phyloP scores from a whole-genome alignment of 768 basidiomycete species.

The Tylopilus sp. region DNA sequence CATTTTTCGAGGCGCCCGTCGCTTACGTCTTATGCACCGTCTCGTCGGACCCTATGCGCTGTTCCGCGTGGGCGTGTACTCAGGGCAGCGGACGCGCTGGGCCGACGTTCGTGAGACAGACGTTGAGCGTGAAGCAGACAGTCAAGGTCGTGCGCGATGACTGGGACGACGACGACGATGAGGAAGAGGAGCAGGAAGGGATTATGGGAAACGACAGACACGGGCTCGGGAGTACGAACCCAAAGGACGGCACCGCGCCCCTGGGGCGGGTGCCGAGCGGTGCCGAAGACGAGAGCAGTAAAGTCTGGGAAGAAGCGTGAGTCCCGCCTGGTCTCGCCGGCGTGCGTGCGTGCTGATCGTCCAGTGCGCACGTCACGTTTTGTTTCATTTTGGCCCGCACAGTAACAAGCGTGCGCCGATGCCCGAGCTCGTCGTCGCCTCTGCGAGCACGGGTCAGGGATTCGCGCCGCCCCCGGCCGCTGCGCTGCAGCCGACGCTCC shows the following conservation, averaged over 20 bases:
- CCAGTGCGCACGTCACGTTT: slow-evolving; percentile 3
- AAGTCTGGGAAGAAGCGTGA: slow-evolving; percentile 72
- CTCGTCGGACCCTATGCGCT: neutral
- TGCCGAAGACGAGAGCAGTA: slow-evolving; percentile 35
- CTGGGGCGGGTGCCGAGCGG: no score
- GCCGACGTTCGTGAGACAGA: neutral
- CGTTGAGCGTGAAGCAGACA: neutral
- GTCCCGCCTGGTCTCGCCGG: slow-evolving; percentile 24
- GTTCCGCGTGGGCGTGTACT: neutral
- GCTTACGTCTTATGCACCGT: slow-evolving; percentile 10
- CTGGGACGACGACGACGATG: slow-evolving; percentile 57
- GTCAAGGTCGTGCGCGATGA: slow-evolving; percentile 40
- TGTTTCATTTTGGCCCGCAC: neutral
- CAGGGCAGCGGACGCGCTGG: slow-evolving; percentile 2
- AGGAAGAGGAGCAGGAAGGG: slow-evolving; percentile 15
- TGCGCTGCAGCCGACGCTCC: slow-evolving; percentile 59
- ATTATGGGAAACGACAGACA: neutral
- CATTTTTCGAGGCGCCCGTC: neutral
- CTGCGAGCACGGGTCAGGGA: slow-evolving; percentile 35
- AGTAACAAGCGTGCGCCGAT: slow-evolving; percentile 65
- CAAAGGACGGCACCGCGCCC: neutral
- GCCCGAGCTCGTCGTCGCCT: slow-evolving; percentile 56
- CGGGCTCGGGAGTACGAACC: neutral
- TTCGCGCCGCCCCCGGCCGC: slow-evolving; percentile 49
- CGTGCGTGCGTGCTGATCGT: slow-evolving; percentile 10